Percentiles rank a stretch among this genome's conserved stretches.
These are phyloP conservation scores for Biscogniauxia marginata DNA, from an alignment of 2,329 filamentous ascomycete species.

Conservation along the genomic window DNA sequence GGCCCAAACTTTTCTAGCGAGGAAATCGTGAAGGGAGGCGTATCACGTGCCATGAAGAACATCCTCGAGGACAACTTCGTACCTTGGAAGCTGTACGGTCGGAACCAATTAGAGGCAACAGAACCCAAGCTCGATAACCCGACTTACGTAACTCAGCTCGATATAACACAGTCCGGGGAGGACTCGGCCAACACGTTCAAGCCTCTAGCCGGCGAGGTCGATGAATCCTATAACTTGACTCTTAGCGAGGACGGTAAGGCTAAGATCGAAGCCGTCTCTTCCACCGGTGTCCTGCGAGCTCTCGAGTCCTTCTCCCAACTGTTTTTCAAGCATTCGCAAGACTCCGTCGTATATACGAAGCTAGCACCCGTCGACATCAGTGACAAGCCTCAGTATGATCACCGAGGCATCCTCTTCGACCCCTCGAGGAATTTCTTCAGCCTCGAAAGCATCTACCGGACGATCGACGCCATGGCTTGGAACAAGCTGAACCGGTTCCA, in stretches of 20 bases:
- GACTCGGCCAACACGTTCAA: constrained; percentile 57
- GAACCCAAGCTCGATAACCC: constrained; percentile 56
- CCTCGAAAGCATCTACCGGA: constrained; percentile 65
- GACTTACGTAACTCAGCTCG: constrained; percentile 56
- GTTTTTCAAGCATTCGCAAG: constrained; percentile 69
- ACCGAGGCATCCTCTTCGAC: constrained; percentile 80
- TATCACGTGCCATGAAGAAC: constrained; percentile 58
- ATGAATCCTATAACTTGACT: constrained; percentile 73
- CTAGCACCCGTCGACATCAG: constrained; percentile 67
- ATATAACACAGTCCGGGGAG: constrained; percentile 57
- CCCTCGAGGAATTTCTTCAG: constrained; percentile 71
- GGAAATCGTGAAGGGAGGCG: constrained; percentile 54
- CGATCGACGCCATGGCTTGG: constrained; percentile 73
- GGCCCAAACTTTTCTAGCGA: constrained; percentile 45
- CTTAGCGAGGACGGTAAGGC: constrained; percentile 58
- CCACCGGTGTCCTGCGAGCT: constrained; percentile 68
- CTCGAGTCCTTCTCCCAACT: constrained; percentile 77
- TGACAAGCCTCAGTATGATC: constrained; percentile 72
- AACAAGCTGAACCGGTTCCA: constrained; percentile 84
- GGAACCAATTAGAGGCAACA: constrained; percentile 54
- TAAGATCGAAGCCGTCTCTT: constrained; percentile 62
- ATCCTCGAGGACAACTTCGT: constrained; percentile 69
- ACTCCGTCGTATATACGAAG: constrained; percentile 62
- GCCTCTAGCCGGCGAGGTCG: constrained; percentile 60
- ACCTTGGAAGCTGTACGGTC: constrained; percentile 74